These are phyloP conservation scores for Pistacia vera DNA, from an alignment of 345 rosid genomes.

Conservation along the genomic window DNA sequence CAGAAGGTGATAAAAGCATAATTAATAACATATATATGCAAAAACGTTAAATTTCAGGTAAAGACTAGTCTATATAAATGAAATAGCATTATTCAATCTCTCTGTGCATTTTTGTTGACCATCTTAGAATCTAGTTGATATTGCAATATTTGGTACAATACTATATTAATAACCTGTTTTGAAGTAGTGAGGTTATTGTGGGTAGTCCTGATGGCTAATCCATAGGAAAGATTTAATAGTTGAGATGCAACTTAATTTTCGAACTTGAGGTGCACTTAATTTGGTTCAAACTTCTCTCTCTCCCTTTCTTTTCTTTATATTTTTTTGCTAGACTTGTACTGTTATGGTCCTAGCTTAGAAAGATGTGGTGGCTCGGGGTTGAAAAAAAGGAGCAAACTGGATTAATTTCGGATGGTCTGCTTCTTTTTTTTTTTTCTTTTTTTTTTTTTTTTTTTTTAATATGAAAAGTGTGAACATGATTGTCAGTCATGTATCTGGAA, in stretches of 20 bases:
- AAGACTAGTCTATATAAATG: neutral
- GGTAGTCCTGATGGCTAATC: neutral
- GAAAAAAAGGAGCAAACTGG: slow-evolving; percentile 7
- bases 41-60: neutral
- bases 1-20: neutral
- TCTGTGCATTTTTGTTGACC: neutral
- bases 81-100: neutral
- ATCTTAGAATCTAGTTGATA: neutral
- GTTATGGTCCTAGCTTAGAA: neutral
- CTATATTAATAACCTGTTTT: slow-evolving; percentile 6
- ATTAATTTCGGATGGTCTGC: neutral
- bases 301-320: neutral
- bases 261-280: neutral
- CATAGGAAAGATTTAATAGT: neutral
- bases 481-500: neutral
- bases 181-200: slow-evolving; percentile 8
- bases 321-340: neutral
- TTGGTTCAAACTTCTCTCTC: neutral
- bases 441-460: too few relatives aligned
- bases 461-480: neutral
- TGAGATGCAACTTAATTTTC: neutral
- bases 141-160: neutral
- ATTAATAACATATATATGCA: neutral
- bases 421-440: too few relatives aligned
- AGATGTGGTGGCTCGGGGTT: neutral